Base-by-base conservation (phyloP, 257 asterid genomes). In the Gardenia jasminoides region DNA sequence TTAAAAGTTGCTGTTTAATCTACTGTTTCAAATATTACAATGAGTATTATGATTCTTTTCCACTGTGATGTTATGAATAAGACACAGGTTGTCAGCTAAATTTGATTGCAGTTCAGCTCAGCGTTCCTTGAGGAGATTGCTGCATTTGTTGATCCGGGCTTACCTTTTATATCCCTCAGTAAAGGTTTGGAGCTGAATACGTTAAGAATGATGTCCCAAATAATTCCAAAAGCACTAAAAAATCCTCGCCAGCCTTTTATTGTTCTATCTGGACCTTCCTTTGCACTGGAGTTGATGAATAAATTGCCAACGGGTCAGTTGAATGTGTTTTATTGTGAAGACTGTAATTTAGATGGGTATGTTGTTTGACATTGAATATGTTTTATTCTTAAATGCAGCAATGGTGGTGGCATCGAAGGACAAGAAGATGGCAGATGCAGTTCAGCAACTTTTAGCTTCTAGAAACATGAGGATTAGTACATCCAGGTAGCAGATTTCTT, bases 361-460 rank as follows among this genome's bases (percentile, higher is more conserved):
- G 41, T 85, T 2, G 67, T 78, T 44, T 65, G 19, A 79, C 67
- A 52, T 79, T 79, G 69, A 76, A 65, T 36, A 76, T 70, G 22
- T 66, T 44, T 68, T 62, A 9, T 80, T 64, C 76, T 2, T 47
- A 24, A 50, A 13, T 56, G 15, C 81, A 94, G 98, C 96, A 26
- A 88, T 94, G 98, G 98, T 92, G 76, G 98, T 90, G 84, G 97
- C 98, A 46, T 91, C 98, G 15, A 92, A 90, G 81, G 97, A 94
- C 92, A 91, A 94, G 79, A 92, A 90, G 83, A 81, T 94, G 88
- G 94, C 97, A 80, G 83, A 87, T 82, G 87, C 93, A 11, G 97
- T 94, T 70, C 98, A 94, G 85, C 97, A 94, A 81, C 97, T 94
- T 83, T 90, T 94, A 80, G 97, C 98, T 80, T 91, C 90, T 61